These are phyloP conservation scores for Mycena belliarum DNA, from an alignment of 768 basidiomycete species.

Conservation along the genomic window DNA sequence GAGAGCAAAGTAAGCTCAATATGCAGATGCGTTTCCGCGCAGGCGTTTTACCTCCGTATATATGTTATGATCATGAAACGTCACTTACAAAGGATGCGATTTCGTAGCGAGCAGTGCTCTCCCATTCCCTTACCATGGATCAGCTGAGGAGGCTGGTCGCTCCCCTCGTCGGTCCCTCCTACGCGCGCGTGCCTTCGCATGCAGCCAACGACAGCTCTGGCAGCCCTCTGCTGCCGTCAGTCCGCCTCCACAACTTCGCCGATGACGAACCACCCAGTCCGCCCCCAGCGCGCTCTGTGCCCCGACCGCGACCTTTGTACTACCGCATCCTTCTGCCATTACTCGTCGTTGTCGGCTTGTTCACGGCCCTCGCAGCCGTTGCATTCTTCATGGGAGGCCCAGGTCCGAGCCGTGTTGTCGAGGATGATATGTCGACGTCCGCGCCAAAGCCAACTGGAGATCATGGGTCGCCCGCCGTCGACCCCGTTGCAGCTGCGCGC, in stretches of 20 bases:
- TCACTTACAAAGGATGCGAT: no score
- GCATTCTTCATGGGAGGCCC: conserved; percentile 15
- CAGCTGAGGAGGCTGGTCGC: conserved; percentile 12
- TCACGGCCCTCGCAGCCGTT: conserved; percentile 10
- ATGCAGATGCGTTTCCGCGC: no score
- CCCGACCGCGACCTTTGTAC: background rate
- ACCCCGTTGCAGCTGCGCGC: conserved; percentile 11
- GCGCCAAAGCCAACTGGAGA: background rate
- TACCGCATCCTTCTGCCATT: conserved; percentile 13
- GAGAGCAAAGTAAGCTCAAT: background rate
- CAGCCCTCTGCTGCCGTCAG: conserved; percentile 9
- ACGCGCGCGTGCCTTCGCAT: conserved; percentile 10
- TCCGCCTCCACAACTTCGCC: background rate
- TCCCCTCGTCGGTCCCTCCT: conserved; percentile 12
- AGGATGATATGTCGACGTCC: background rate
- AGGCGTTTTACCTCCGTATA: no score
- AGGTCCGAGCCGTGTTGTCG: background rate
- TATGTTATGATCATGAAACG: no score
- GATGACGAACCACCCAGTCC: background rate
- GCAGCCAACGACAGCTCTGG: background rate
- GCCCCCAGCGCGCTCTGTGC: background rate
- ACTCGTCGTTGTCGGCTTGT: conserved; percentile 11
- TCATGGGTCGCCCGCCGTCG: background rate
- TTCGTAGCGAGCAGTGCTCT: no score
- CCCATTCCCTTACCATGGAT: conserved; percentile 5